Evolutionary conservation across 306 rosid species (phyloP).

Genomic region (Castanea mollissima): DNA sequence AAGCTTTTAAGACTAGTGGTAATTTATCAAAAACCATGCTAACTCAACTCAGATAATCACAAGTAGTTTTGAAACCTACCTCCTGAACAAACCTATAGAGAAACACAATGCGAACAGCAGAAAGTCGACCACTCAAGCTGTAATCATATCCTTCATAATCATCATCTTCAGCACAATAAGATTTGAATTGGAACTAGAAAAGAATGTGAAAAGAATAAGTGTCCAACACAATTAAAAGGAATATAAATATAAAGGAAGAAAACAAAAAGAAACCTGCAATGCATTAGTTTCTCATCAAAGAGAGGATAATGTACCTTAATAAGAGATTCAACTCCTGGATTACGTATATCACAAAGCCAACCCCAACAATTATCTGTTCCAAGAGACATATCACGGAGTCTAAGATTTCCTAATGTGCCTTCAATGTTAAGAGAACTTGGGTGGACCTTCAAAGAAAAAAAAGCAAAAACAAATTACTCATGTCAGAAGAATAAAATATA

Average conservation of each 20-base stretch:
- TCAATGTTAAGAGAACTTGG: slow-evolving; percentile 91
- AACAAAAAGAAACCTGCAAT: slow-evolving; percentile 10
- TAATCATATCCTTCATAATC: slow-evolving; percentile 91
- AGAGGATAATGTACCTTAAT: slow-evolving; percentile 55
- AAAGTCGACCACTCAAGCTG: slow-evolving; percentile 83
- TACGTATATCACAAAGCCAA: slow-evolving; percentile 96
- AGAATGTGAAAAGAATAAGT: slow-evolving; percentile 20
- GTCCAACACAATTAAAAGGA: background rate
- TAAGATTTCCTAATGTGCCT: slow-evolving; percentile 87
- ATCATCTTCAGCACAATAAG: slow-evolving; percentile 82
- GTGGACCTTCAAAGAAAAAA: slow-evolving; percentile 59
- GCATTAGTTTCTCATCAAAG: slow-evolving; percentile 7
- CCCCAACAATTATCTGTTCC: slow-evolving; percentile 79
- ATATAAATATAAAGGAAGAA: slow-evolving; percentile 6
- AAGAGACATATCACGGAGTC: slow-evolving; percentile 81
- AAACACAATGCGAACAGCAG: slow-evolving; percentile 96
- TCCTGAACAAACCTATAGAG: slow-evolving; percentile 96
- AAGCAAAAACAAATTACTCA: slow-evolving; percentile 13
- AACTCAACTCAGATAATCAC: slow-evolving; percentile 6
- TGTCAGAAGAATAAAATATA: slow-evolving; percentile 20
- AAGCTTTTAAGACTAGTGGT: too few species aligned
- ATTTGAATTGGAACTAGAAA: slow-evolving; percentile 85
- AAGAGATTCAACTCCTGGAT: slow-evolving; percentile 94
- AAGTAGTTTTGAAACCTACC: slow-evolving; percentile 48
- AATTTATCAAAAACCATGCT: background rate